These are phyloP conservation scores for Knoxdaviesia capensis DNA, from an alignment of 2,329 filamentous ascomycete species.

Conservation along the genomic window DNA sequence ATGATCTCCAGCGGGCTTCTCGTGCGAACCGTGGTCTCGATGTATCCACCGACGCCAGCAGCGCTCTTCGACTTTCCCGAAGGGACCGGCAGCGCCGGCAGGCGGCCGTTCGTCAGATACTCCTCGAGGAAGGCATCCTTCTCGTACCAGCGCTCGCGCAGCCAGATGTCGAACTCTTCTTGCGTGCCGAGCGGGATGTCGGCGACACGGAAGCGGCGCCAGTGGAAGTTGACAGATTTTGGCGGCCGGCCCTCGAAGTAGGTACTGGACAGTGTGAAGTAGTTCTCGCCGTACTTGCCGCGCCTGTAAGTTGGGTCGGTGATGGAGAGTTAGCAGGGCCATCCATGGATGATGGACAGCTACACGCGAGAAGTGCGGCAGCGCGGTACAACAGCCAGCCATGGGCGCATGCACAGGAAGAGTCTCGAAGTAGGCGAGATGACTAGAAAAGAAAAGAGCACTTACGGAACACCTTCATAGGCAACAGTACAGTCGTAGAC, in stretches of 20 bases:
- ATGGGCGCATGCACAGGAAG: no score
- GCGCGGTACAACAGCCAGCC: no score
- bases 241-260: conserved; percentile 79
- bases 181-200: conserved; percentile 64
- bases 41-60: not conserved
- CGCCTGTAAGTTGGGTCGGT: conserved; percentile 25
- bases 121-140: conserved; percentile 81
- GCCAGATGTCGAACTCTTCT: conserved; percentile 64
- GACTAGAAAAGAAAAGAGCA: conserved; percentile 9
- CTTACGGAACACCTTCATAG: conserved; percentile 84
- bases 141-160: conserved; percentile 72
- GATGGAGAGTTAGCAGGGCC: not conserved
- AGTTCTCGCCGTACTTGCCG: conserved; percentile 72
- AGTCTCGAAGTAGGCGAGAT: no score
- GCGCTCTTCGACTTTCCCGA: conserved; percentile 2
- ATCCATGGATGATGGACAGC: no score
- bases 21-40: conserved; percentile 4
- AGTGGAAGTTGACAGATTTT: conserved; percentile 93
- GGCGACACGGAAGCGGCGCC: conserved; percentile 64
- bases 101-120: conserved; percentile 57
- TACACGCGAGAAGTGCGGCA: no score
- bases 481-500: conserved; percentile 88
- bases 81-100: conserved; percentile 29
- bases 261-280: conserved; percentile 70
- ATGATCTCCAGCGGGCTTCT: conserved; percentile 4